Evolutionary conservation across 805 yeast species (phyloP).

Genomic region (Saccharomycopsis vini): DNA sequence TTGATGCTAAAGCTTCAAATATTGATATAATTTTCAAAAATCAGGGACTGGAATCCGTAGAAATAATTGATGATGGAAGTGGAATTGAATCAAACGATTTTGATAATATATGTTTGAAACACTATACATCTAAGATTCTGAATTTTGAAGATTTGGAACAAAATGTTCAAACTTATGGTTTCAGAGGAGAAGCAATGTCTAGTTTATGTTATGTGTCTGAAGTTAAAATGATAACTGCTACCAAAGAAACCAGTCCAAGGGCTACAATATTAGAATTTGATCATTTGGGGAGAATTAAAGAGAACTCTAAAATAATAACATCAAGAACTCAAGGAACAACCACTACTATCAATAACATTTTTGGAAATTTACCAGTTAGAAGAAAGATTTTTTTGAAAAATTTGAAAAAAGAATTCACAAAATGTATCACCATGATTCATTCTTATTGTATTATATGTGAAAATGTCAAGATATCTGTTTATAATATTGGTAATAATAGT

Average conservation of each 20-base stretch:
- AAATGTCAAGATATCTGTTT: constrained; percentile 50
- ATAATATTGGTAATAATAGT: constrained; percentile 33
- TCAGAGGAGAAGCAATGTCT: constrained; percentile 75
- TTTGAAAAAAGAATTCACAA: constrained; percentile 60
- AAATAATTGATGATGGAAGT: constrained; percentile 57
- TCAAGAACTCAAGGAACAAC: constrained; percentile 64
- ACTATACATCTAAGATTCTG: constrained; percentile 58
- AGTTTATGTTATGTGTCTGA: constrained; percentile 53
- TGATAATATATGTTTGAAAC: constrained; percentile 45
- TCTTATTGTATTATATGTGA: constrained; percentile 57
- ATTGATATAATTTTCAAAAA: constrained; percentile 62
- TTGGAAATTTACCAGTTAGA: constrained; percentile 72
- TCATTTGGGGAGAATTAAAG: constrained; percentile 41
- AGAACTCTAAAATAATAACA: constrained; percentile 35
- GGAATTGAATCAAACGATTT: constrained; percentile 53
- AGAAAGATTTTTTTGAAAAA: constrained; percentile 62
- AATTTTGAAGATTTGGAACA: constrained; percentile 41
- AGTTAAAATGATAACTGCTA: constrained; percentile 42
- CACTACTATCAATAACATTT: constrained; percentile 48
- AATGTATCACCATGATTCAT: constrained; percentile 54
- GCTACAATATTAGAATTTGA: constrained; percentile 51
- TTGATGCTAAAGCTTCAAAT: constrained; percentile 67
- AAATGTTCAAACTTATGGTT: constrained; percentile 51
- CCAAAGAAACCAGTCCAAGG: constrained; percentile 38
- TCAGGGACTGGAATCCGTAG: constrained; percentile 65